These are phyloP conservation scores for Daedalea quercina DNA, from an alignment of 768 basidiomycete genomes.

Conservation along the genomic window DNA sequence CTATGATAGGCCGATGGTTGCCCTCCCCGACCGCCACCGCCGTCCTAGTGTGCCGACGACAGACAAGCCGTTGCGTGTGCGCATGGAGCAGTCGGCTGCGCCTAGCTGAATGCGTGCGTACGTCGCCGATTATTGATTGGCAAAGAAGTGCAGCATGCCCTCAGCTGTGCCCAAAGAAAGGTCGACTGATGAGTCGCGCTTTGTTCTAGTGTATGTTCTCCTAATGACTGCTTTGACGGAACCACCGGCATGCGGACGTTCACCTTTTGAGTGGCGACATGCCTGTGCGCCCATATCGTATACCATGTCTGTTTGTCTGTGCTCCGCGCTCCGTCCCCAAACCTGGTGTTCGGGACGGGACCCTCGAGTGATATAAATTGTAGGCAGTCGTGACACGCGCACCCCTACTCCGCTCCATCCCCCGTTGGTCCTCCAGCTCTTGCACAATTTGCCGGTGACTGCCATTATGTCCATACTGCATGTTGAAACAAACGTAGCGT, in stretches of 20 bases:
- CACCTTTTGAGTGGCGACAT: neutral
- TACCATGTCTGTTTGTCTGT: too few species aligned
- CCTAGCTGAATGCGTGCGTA: neutral
- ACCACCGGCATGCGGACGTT: neutral
- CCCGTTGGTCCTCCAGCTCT: too few species aligned
- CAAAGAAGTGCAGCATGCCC: neutral
- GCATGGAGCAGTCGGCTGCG: neutral
- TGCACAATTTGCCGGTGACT: too few species aligned
- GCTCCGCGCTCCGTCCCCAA: too few species aligned
- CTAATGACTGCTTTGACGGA: neutral
- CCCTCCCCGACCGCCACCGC: conserved; percentile 1
- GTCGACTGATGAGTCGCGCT: neutral
- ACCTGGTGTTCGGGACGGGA: too few species aligned
- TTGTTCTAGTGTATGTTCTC: neutral
- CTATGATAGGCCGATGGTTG: neutral
- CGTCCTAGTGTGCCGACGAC: neutral
- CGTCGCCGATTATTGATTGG: neutral
- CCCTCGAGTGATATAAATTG: too few species aligned
- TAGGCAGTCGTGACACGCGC: too few species aligned
- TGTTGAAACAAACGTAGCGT: neutral
- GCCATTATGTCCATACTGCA: too few species aligned
- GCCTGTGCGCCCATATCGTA: too few species aligned
- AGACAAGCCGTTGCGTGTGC: neutral
- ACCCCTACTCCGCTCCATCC: too few species aligned
- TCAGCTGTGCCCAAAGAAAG: neutral